Evolutionary conservation across 805 yeast genomes (phyloP), one percentile per base, ranked within the genome.

Genomic region (Suhomyces tanzawaensis): DNA sequence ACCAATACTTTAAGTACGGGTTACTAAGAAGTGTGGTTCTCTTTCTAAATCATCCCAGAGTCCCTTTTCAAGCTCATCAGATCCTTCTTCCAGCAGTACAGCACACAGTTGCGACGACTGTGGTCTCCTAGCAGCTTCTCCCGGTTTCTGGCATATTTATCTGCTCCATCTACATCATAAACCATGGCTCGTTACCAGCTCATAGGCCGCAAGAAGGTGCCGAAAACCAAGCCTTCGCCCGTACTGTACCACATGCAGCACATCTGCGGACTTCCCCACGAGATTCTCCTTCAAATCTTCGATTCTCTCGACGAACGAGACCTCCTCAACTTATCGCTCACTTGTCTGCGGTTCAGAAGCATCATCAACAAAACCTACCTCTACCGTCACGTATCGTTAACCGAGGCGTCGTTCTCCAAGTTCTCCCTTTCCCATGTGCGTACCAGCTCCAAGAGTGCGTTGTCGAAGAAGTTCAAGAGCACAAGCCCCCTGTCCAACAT

Each of bases 241-340:
- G 17, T 15, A 32, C 28, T 8, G n/a, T 33, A 33, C 13, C 22
- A 22, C 12, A 16, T 33, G 13, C 16, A 4, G 13, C 36, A 33
- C 17, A 33, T 33, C 4, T 33, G 36, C 26, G 28, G 36, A 8
- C 51, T 72, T 2, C 78, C 79, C 6, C 47, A 52, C n/a, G 79
- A 74, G 44, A 51, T 74, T 6, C 40, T 74, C 2, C 40, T 60
- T n/a, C 52, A 55, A 26, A 58, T 72, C 17, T 55, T 72, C 19
- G 42, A 47, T 8, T 42, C 52, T 30, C 46, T 66, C n/a, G 45
- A 57, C 32, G 25, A 34, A 8, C 34, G 41, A 7, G 57, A 54
- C 13, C 49, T 62, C 36, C 37, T 63, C 3, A 40, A 31, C 19
- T 34, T 54, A 4, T 58, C 71, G 3, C 44, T 59, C 4, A 56